Evolutionary conservation across 441 rosid species (phyloP).

Genomic region (Corymbia citriodora): DNA sequence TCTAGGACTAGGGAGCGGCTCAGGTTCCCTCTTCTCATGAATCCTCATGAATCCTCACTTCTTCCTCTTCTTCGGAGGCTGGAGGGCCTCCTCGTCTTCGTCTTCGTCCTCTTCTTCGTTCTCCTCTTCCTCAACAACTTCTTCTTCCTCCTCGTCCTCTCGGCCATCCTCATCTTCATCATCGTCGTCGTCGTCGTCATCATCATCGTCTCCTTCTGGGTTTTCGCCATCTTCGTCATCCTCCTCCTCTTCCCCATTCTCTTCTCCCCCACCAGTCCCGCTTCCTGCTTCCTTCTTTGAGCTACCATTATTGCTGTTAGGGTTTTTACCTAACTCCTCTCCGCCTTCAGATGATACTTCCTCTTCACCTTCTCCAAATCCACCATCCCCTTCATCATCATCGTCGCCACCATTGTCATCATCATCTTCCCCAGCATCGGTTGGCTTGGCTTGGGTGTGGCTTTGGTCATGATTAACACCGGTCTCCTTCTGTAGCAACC

Average conservation of each 20-base stretch:
- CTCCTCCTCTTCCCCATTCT: conserved; percentile 34
- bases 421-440: conserved; percentile 49
- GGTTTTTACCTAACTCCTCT: conserved; percentile 17
- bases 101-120: conserved; percentile 13
- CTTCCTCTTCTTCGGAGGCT: conserved; percentile 75
- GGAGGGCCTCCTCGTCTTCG: conserved; percentile 60
- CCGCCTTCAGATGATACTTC: conserved; percentile 49
- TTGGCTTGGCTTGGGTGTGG: conserved; percentile 17
- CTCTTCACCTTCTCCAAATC: conserved; percentile 41
- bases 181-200: conserved; percentile 15
- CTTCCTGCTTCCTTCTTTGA: conserved; percentile 29
- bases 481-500: conserved; percentile 8
- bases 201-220: neutral
- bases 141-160: conserved; percentile 41
- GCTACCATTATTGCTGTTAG: conserved; percentile 29
- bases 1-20: neutral
- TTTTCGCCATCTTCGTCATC: conserved; percentile 29
- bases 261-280: conserved; percentile 28
- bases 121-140: conserved; percentile 25
- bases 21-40: neutral
- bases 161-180: conserved; percentile 26
- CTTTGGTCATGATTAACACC: conserved; percentile 13
- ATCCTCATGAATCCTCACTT: conserved; percentile 21
- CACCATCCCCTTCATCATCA: conserved; percentile 37
- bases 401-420: conserved; percentile 19